phyloP scores from a whole-genome alignment of 768 basidiomycete genomes.

The Scleroderma bovista region DNA sequence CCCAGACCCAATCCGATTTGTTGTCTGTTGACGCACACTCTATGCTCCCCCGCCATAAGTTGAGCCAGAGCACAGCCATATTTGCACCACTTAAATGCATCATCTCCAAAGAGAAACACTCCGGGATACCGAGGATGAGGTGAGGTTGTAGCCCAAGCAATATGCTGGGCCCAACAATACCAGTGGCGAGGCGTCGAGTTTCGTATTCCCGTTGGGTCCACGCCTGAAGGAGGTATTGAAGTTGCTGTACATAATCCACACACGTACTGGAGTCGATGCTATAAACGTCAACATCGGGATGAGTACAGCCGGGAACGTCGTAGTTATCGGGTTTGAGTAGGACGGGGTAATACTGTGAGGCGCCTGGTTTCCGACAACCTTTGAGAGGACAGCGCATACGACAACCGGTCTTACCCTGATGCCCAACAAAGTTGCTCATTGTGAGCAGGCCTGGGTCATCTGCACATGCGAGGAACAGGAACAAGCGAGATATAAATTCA shows the following conservation, averaged over 20 bases:
- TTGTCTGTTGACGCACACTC: constrained; percentile 1
- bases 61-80: constrained; percentile 12
- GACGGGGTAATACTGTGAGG: constrained; percentile 32
- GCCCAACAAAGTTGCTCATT: constrained; percentile 31
- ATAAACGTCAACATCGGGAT: constrained; percentile 18
- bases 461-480: constrained; percentile 19
- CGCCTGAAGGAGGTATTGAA: not conserved
- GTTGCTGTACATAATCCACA: not conserved
- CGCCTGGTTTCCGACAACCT: constrained; percentile 31
- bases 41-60: constrained; percentile 2
- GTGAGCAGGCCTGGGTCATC: constrained; percentile 28
- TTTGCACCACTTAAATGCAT: constrained; percentile 37
- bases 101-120: constrained; percentile 31
- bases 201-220: no score
- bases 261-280: constrained; percentile 1
- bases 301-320: constrained; percentile 15
- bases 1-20: not conserved
- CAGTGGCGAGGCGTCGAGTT: constrained; percentile 22
- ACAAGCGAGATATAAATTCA: constrained; percentile 7
- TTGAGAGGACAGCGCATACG: constrained; percentile 25
- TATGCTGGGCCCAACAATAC: constrained; percentile 31
- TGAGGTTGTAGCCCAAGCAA: constrained; percentile 27
- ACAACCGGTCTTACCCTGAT: constrained; percentile 24
- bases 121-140: constrained; percentile 25
- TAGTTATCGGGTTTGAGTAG: constrained; percentile 26